Percentiles rank a stretch among this genome's conserved stretches.
phyloP scores from a whole-genome alignment of 1,284 basidiomycete genomes.

The Prillingera fragicola region DNA sequence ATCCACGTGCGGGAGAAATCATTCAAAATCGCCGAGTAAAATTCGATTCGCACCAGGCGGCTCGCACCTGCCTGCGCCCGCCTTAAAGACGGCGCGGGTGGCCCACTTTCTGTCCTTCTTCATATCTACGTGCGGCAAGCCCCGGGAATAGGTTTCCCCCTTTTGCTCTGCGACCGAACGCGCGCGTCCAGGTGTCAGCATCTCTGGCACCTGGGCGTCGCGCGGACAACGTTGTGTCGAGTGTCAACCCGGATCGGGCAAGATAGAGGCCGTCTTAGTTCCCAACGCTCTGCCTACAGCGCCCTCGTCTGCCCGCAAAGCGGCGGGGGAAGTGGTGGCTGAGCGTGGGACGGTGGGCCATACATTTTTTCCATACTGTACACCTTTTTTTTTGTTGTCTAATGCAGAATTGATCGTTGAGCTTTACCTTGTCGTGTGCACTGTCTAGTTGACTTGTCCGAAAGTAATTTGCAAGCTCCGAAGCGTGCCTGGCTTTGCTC shows the following conservation, averaged over 20 bases:
- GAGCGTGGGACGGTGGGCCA: conserved; percentile 36
- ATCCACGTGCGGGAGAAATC: too few relatives aligned
- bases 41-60: too few relatives aligned
- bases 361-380: conserved; percentile 19
- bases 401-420: too few relatives aligned
- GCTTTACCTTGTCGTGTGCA: too few relatives aligned
- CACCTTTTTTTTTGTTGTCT: conserved; percentile 1
- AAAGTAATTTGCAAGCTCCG: too few relatives aligned
- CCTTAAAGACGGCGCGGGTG: too few relatives aligned
- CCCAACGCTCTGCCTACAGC: conserved; percentile 21
- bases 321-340: conserved; percentile 9
- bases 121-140: conserved; percentile 18
- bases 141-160: conserved; percentile 21
- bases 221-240: conserved; percentile 33
- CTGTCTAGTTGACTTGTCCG: too few relatives aligned
- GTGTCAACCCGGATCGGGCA: conserved; percentile 36
- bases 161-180: conserved; percentile 31
- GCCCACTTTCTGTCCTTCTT: neutral
- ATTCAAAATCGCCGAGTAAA: too few relatives aligned
- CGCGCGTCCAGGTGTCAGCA: too few relatives aligned
- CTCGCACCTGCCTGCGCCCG: too few relatives aligned
- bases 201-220: too few relatives aligned
- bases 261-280: conserved; percentile 35
- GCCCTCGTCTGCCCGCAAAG: neutral
- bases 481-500: too few relatives aligned